Conservation (phyloP, 2,329 filamentous ascomycete genomes). For the Tolypocladium ovalisporum region DNA sequence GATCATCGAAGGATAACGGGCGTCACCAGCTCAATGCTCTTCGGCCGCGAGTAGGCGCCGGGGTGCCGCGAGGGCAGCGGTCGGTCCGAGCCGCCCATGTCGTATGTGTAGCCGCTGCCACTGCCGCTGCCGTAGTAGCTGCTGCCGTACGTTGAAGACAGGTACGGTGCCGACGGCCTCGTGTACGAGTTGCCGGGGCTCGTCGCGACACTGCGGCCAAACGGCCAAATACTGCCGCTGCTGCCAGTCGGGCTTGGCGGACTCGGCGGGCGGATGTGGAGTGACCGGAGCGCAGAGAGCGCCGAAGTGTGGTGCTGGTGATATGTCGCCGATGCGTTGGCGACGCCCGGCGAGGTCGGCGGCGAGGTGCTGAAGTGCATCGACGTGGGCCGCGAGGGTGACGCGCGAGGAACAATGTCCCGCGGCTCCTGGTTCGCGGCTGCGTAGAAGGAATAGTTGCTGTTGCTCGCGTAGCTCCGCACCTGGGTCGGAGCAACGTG, state of each 20-base stretch:
- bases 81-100: constrained; percentile 32
- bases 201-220: constrained; percentile 36
- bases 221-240: constrained; percentile 40
- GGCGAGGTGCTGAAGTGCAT: constrained; percentile 42
- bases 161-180: constrained; percentile 24
- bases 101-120: constrained; percentile 27
- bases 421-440: constrained; percentile 38
- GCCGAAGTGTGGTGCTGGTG: constrained; percentile 35
- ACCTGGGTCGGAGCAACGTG: constrained; percentile 13
- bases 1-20: constrained; percentile 41
- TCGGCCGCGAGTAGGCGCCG: constrained; percentile 43
- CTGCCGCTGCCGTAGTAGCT: constrained; percentile 22
- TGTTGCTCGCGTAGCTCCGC: constrained; percentile 16
- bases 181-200: constrained; percentile 43
- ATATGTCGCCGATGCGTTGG: constrained; percentile 10
- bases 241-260: constrained; percentile 41
- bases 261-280: constrained; percentile 42
- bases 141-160: constrained; percentile 43
- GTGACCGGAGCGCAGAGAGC: constrained; percentile 43
- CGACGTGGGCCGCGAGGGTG: constrained; percentile 48
- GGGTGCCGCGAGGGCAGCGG: constrained; percentile 47
- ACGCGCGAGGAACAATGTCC: constrained; percentile 54
- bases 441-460: constrained; percentile 33
- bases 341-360: constrained; percentile 32
- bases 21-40: constrained; percentile 54